Evolutionary conservation across 177 flowering plant genomes (phyloP), one percentile per base, ranked within the genome.

Genomic region (Telopea speciosissima): DNA sequence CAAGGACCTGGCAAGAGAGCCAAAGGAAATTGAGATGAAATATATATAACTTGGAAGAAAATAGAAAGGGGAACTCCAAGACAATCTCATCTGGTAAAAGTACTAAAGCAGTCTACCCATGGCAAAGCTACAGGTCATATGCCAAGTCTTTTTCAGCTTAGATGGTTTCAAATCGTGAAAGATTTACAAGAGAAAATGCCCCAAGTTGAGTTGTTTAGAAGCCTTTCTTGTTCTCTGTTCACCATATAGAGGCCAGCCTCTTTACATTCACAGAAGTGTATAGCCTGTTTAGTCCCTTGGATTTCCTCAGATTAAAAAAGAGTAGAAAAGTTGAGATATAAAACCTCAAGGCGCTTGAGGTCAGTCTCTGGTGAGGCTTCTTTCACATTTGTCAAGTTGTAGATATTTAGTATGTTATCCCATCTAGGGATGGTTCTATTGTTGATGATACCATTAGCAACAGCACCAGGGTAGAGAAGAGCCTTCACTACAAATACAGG

Each of bases 311-410:
- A 58, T 58, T 22, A 23, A 36, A 60, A 60, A 56, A 31, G 58
- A 24, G 36, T 12, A 28, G 25, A 72, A 26, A 23, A 70, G 75
- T 28, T 19, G 31, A 62, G 19, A 62, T 67, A 24, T 19, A 60
- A 68, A 72, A 93, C 98, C 98, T 93, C 98, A 24, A 93, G 78
- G 67, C 95, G 89, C 76, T 87, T 88, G 59, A 90, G 89, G 81
- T 91, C 98, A 58, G 80, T 70, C 0, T 81, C 67, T 22, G 88
- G 79, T 61, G 91, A 69, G 62, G 87, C 82, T 54, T 84, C 81
- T 74, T 90, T 88, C 54, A 80, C 81, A 65, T 77, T 70, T 22
- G 90, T 86, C 56, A 92, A 79, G 75, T 90, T 88, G 69, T 87
- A 90, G 45, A 82, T 73, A 42, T 77, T 70, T 44, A 93, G 81